Percentiles rank a stretch among this genome's conserved stretches.
These are phyloP conservation scores for Hura crepitans DNA, from an alignment of 441 rosid species.

Conservation along the genomic window DNA sequence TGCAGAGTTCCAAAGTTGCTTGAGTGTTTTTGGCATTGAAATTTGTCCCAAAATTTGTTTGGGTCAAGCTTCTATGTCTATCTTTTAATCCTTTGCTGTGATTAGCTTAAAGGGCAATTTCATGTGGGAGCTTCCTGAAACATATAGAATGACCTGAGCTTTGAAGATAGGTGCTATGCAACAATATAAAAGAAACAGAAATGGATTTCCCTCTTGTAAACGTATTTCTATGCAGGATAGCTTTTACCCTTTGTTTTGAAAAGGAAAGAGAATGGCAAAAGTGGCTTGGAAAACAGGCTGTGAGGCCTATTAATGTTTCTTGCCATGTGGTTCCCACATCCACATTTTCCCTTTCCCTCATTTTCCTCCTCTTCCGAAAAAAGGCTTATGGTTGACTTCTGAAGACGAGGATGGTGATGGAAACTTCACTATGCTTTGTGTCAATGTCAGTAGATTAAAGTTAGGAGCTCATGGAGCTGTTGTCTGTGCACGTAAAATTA, in stretches of 20 bases:
- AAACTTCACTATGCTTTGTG: conserved; percentile 5
- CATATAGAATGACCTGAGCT: conserved; percentile 5
- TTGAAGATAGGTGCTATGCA: background rate
- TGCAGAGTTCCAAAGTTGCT: no score
- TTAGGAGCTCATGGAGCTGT: background rate
- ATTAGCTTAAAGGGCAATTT: background rate
- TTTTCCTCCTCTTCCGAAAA: background rate
- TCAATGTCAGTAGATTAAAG: background rate
- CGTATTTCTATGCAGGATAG: background rate
- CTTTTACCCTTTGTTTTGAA: background rate
- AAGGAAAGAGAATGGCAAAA: no score
- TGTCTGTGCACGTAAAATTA: background rate
- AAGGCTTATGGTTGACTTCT: background rate
- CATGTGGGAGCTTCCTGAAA: background rate
- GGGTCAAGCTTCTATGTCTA: background rate
- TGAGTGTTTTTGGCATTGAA: background rate
- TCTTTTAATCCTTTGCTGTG: background rate
- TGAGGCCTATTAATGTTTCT: background rate
- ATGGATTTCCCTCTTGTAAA: background rate
- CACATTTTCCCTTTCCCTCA: background rate
- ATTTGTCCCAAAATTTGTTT: background rate
- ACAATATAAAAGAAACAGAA: background rate
- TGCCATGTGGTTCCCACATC: background rate
- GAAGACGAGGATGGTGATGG: background rate
- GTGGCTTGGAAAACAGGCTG: no score